phyloP scores from a whole-genome alignment of 1,139 yeast genomes.

The Yamadazyma atlantica region DNA sequence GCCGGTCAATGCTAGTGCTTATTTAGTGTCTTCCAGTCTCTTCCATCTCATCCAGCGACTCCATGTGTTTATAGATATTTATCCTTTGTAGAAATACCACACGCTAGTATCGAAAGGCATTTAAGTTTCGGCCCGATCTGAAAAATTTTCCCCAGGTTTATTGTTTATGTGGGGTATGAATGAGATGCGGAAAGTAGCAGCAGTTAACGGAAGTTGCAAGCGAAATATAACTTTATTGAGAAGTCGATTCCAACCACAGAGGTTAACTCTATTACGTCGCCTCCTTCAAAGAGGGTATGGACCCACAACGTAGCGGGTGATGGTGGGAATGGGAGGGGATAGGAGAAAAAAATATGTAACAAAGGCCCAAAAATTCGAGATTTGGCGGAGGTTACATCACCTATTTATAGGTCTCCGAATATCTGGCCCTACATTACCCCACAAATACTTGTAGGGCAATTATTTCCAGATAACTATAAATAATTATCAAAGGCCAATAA shows the following conservation, averaged over 20 bases:
- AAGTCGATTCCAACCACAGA: no score
- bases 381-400: neutral
- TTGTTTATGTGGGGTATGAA: conserved; percentile 2
- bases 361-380: no score
- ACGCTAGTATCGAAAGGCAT: neutral
- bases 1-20: no score
- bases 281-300: no score
- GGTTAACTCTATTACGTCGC: no score
- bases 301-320: no score
- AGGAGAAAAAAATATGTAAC: neutral
- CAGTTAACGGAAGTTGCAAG: conserved; percentile 1
- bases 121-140: conserved; percentile 1
- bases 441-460: conserved; percentile 7
- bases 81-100: no score
- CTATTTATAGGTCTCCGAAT: neutral
- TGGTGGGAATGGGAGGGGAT: no score
- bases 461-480: conserved; percentile 12
- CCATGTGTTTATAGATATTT: no score
- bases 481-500: conserved; percentile 20
- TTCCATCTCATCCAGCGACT: no score
- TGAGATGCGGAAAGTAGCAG: neutral
- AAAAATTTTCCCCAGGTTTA: conserved; percentile 1
- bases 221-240: neutral
- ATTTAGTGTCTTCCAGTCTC: no score
- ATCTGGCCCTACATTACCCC: conserved; percentile 4